phyloP scores from a whole-genome alignment of 352 stramenopile species.

The Pythium plurisporium region DNA sequence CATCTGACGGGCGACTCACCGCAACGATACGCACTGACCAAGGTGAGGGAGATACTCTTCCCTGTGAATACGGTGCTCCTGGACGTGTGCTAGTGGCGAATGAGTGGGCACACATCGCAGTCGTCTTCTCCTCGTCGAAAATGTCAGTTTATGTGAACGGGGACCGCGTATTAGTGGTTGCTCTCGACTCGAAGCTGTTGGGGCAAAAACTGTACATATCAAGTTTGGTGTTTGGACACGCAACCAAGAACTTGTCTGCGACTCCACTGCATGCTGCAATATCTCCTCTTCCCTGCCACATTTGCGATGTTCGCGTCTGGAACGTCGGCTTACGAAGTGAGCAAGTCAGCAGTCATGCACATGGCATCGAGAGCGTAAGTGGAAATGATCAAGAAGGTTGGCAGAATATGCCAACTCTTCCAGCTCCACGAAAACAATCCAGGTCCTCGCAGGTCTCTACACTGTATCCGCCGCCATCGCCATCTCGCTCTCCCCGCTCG shows the following conservation, averaged over 20 bases:
- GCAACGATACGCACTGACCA: neutral
- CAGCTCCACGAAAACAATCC: slow-evolving; percentile 20
- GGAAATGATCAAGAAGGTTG: slow-evolving; percentile 6
- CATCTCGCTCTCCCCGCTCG: slow-evolving; percentile 23
- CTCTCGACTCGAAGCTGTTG: neutral
- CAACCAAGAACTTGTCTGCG: neutral
- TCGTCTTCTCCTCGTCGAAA: slow-evolving; percentile 40
- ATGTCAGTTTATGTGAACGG: slow-evolving; percentile 41
- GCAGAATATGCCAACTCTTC: slow-evolving; percentile 6
- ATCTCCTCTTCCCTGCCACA: slow-evolving; percentile 24
- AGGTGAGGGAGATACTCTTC: neutral
- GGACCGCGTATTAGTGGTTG: slow-evolving; percentile 10
- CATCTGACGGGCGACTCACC: neutral
- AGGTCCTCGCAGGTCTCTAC: neutral
- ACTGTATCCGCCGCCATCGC: slow-evolving; percentile 27
- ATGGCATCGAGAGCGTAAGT: slow-evolving; percentile 36
- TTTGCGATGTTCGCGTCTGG: slow-evolving; percentile 64
- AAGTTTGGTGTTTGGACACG: neutral
- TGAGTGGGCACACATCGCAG: slow-evolving; percentile 49
- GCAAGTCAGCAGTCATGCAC: slow-evolving; percentile 47
- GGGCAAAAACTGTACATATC: slow-evolving; percentile 11
- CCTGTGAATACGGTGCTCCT: neutral
- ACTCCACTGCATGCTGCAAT: neutral
- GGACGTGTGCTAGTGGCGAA: neutral
- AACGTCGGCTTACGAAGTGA: slow-evolving; percentile 49